A percentile compares a stretch with the other conserved stretches of the same genome.
These are phyloP conservation scores for Plasmodium malariae DNA, from an alignment of 169 alveolate species.

Conservation along the genomic window DNA sequence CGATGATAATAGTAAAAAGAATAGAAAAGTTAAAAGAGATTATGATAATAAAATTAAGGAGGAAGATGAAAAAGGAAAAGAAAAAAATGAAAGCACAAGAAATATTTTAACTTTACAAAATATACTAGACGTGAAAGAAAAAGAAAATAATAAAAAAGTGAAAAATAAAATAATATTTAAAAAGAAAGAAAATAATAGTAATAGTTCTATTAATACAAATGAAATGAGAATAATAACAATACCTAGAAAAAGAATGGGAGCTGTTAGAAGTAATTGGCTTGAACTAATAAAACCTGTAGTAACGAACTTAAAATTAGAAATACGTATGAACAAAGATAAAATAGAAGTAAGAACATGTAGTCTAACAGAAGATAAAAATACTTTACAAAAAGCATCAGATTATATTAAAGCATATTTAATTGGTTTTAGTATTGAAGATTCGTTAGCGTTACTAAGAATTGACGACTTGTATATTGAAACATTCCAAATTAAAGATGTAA, in stretches of 20 bases:
- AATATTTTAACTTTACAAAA: constrained; percentile 48
- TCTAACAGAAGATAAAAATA: constrained; percentile 73
- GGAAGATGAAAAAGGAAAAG: neutral
- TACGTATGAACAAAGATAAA: constrained; percentile 73
- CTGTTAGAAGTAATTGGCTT: constrained; percentile 76
- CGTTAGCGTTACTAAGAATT: constrained; percentile 97
- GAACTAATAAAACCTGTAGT: constrained; percentile 71
- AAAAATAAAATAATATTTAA: constrained; percentile 53
- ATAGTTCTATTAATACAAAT: constrained; percentile 14
- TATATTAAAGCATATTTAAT: constrained; percentile 97
- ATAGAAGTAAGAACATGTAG: constrained; percentile 72
- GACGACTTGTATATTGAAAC: constrained; percentile 98
- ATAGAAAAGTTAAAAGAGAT: neutral
- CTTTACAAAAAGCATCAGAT: constrained; percentile 95
- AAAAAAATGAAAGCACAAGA: constrained; percentile 17
- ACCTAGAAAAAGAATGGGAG: constrained; percentile 80
- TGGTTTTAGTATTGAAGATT: constrained; percentile 99
- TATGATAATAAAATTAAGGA: neutral
- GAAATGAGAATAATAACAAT: constrained; percentile 83
- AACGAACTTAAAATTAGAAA: constrained; percentile 76
- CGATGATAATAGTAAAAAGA: neutral
- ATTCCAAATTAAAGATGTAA: constrained; percentile 98
- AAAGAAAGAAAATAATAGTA: constrained; percentile 9
- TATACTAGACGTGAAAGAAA: constrained; percentile 35
- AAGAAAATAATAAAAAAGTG: constrained; percentile 26